Percentiles rank a stretch among this genome's conserved stretches.
Evolutionary conservation across 148 eudicot genomes (phyloP).

Genomic region (Persicaria maculosa): DNA sequence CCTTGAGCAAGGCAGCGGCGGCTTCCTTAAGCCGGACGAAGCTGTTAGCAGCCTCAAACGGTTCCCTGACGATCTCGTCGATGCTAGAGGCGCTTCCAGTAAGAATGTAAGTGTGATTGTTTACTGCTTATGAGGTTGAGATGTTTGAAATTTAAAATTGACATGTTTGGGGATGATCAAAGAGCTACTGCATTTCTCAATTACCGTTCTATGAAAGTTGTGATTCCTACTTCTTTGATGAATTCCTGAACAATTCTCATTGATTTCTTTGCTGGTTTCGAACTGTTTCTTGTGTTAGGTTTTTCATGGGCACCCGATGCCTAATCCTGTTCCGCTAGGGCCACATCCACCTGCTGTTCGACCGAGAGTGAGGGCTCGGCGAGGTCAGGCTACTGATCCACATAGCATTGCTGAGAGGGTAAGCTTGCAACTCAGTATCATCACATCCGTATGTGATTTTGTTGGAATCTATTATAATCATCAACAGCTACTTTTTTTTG

Average conservation of each 20-base stretch:
- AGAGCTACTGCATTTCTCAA: not conserved
- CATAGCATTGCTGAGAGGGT: constrained; percentile 85
- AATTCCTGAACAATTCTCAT: not conserved
- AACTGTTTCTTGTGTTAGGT: constrained; percentile 24
- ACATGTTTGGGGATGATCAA: not conserved
- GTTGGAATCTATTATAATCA: not conserved
- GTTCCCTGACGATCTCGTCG: constrained; percentile 26
- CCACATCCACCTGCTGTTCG: constrained; percentile 56
- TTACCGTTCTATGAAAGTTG: not conserved
- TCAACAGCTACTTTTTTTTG: not conserved
- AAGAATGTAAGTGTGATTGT: constrained; percentile 8
- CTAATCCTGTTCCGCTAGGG: constrained; percentile 31
- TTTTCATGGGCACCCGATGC: constrained; percentile 59
- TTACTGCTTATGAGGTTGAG: not conserved
- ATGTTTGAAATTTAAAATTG: not conserved
- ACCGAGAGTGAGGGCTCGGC: constrained; percentile 58
- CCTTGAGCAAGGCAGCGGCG: constrained; percentile 35
- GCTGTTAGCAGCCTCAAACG: constrained; percentile 28
- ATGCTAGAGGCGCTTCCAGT: constrained; percentile 23
- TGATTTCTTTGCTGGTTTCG: not conserved
- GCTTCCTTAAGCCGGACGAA: constrained; percentile 27
- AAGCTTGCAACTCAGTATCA: constrained; percentile 17
- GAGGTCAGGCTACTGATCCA: constrained; percentile 87
- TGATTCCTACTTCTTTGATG: not conserved
- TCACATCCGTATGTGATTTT: not conserved